Evolutionary conservation across 2,329 filamentous ascomycete genomes (phyloP).

Genomic region (Cladophialophora yegresii): DNA sequence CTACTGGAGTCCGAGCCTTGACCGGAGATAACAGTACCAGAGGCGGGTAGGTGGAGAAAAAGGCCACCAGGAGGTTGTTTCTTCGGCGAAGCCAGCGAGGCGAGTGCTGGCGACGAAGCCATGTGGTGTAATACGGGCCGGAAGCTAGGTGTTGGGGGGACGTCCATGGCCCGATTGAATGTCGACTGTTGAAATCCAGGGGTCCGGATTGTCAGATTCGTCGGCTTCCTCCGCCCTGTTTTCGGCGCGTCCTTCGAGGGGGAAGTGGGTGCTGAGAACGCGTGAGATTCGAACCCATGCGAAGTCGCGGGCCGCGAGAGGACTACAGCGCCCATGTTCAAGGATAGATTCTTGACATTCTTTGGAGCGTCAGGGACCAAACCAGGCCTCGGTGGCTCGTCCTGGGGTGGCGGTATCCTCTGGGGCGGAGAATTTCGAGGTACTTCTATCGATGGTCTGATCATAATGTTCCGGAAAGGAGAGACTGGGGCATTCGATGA

Average conservation of each 20-base stretch:
- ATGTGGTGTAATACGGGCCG: slow-evolving; percentile 60
- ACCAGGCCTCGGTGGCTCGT: slow-evolving; percentile 44
- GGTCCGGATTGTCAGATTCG: slow-evolving; percentile 62
- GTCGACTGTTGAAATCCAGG: slow-evolving; percentile 52
- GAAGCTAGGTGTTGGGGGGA: slow-evolving; percentile 60
- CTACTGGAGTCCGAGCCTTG: slow-evolving; percentile 34
- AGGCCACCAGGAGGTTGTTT: slow-evolving; percentile 55
- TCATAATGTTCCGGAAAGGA: slow-evolving; percentile 46
- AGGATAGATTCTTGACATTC: slow-evolving; percentile 65
- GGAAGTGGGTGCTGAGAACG: slow-evolving; percentile 57
- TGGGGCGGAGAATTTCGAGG: slow-evolving; percentile 2
- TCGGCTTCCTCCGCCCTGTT: slow-evolving; percentile 58
- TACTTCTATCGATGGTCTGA: slow-evolving; percentile 19
- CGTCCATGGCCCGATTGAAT: slow-evolving; percentile 53
- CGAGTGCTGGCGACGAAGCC: slow-evolving; percentile 63
- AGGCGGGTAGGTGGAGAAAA: slow-evolving; percentile 40
- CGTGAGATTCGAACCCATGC: slow-evolving; percentile 49
- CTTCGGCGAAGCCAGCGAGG: slow-evolving; percentile 55
- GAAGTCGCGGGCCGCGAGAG: slow-evolving; percentile 52
- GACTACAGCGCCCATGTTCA: slow-evolving; percentile 58
- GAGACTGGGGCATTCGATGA: slow-evolving; percentile 63
- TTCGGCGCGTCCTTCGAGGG: slow-evolving; percentile 59
- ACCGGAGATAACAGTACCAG: slow-evolving; percentile 22
- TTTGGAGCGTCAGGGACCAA: slow-evolving; percentile 43
- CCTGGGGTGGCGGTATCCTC: slow-evolving; percentile 37